Evolutionary conservation across 2,329 filamentous ascomycete species (phyloP).

Genomic region (Fusarium duplospermum): DNA sequence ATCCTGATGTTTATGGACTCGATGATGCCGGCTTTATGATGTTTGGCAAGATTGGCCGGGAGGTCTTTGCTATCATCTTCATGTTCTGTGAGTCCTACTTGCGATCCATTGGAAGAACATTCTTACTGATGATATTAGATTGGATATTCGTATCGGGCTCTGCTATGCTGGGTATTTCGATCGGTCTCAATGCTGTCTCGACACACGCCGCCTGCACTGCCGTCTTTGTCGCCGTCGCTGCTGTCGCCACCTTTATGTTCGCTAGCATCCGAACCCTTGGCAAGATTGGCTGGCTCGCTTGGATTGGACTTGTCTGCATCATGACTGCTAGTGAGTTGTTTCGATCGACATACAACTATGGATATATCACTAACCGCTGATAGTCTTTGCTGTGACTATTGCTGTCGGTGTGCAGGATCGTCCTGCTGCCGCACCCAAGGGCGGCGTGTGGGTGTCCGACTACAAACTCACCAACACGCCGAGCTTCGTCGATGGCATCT

Average conservation of each 20-base stretch:
- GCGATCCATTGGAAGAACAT: too few relatives aligned
- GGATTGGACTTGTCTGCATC: constrained; percentile 46
- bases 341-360: too few relatives aligned
- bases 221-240: constrained; percentile 51
- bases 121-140: constrained; percentile 23
- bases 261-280: constrained; percentile 48
- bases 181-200: constrained; percentile 53
- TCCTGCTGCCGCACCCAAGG: constrained; percentile 40
- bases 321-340: constrained; percentile 40
- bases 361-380: background rate
- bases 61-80: constrained; percentile 52
- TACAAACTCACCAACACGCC: constrained; percentile 46
- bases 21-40: constrained; percentile 62
- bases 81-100: constrained; percentile 46
- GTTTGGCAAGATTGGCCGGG: constrained; percentile 58
- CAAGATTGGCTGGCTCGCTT: constrained; percentile 48
- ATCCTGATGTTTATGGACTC: constrained; percentile 63
- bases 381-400: constrained; percentile 43
- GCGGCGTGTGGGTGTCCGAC: constrained; percentile 41
- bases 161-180: constrained; percentile 54
- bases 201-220: constrained; percentile 54
- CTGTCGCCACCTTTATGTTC: constrained; percentile 42
- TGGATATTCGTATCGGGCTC: constrained; percentile 51
- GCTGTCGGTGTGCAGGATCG: constrained; percentile 47
- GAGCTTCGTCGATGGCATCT: constrained; percentile 45